Conservation (phyloP, 305 asterid genomes). For the Solanum chacoense region DNA sequence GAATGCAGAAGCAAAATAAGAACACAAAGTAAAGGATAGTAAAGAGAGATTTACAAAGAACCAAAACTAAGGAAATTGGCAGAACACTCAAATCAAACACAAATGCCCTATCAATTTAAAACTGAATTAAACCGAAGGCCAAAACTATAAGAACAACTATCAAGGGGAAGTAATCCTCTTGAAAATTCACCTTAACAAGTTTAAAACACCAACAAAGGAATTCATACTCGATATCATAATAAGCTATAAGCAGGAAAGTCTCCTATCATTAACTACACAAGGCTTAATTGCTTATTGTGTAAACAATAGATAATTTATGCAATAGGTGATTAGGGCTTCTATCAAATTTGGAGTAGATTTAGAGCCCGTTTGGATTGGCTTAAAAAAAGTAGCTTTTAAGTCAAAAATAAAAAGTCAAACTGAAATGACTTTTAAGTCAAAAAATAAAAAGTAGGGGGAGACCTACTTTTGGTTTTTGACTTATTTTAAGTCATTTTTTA, state of each 20-base stretch:
- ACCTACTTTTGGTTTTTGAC: too few relatives aligned
- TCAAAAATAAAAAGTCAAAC: too few relatives aligned
- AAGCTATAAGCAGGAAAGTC: neutral
- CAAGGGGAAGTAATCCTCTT: neutral
- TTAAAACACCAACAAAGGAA: neutral
- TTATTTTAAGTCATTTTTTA: too few relatives aligned
- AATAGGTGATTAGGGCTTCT: neutral
- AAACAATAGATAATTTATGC: neutral
- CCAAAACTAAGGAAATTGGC: neutral
- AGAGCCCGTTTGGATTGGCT: too few relatives aligned
- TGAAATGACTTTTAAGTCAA: too few relatives aligned
- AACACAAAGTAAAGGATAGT: neutral
- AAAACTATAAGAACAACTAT: neutral
- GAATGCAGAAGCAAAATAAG: neutral
- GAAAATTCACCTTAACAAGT: neutral
- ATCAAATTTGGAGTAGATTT: neutral
- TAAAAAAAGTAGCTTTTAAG: too few relatives aligned
- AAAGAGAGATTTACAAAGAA: neutral
- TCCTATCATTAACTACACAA: neutral
- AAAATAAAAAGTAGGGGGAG: too few relatives aligned
- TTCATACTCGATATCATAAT: neutral
- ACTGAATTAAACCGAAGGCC: neutral
- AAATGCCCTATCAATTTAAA: neutral
- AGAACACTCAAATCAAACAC: neutral
- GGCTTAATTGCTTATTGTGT: neutral